These are phyloP conservation scores for Nicotiana tomentosiformis DNA, from an alignment of 257 asterid species.

Conservation along the genomic window DNA sequence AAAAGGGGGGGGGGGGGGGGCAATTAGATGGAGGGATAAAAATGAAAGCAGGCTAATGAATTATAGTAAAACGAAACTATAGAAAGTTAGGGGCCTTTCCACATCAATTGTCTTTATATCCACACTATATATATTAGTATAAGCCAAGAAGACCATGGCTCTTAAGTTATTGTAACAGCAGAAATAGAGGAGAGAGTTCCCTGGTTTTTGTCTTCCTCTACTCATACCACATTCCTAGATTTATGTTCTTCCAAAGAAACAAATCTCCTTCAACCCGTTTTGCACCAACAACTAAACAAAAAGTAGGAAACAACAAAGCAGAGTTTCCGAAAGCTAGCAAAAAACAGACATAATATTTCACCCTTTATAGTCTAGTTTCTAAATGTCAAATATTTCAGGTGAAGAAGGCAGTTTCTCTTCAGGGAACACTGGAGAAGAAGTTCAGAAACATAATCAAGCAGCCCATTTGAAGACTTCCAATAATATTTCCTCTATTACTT, in stretches of 20 bases:
- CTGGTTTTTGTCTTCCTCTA: conserved; percentile 33
- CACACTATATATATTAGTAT: conserved; percentile 22
- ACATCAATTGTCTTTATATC: conserved; percentile 25
- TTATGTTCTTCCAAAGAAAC: conserved; percentile 9
- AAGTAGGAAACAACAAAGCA: conserved; percentile 5
- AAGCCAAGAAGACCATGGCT: conserved; percentile 44
- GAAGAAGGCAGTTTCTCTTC: conserved; percentile 50
- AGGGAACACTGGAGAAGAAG: conserved; percentile 33
- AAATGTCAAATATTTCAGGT: conserved; percentile 29
- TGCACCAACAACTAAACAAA: neutral
- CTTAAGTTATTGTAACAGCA: neutral
- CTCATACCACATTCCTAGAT: conserved; percentile 16
- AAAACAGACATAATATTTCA: neutral
- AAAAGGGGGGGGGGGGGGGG: neutral
- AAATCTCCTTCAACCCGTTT: conserved; percentile 8
- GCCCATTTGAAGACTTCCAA: neutral
- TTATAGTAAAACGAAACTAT: neutral
- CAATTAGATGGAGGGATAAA: neutral
- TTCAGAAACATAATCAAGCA: conserved; percentile 15
- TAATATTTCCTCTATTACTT: conserved; percentile 6
- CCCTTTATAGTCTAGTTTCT: neutral
- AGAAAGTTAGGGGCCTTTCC: conserved; percentile 19
- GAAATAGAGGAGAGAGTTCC: conserved; percentile 36
- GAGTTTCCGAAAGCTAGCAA: neutral
- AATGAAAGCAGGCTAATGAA: neutral